phyloP scores from a whole-genome alignment of 176 grass and related monocot species.

The Hyparrhenia diplandra region DNA sequence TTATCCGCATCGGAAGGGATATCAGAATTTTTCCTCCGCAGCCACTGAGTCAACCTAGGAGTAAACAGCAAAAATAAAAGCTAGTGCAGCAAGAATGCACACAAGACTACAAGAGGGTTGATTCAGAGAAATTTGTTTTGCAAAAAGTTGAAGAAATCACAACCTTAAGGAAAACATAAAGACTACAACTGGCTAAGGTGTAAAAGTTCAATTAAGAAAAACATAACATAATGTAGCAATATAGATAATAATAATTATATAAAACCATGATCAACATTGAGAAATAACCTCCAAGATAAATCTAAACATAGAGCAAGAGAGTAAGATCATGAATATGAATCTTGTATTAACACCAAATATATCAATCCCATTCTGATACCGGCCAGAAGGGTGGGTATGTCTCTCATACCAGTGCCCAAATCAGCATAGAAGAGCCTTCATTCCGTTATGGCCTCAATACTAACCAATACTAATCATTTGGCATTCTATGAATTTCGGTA shows the following conservation, averaged over 20 bases:
- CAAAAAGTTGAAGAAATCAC: not conserved
- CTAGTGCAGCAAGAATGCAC: not conserved
- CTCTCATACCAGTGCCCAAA: not conserved
- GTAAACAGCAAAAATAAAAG: too few species aligned
- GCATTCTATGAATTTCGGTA: not conserved
- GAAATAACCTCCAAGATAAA: not conserved
- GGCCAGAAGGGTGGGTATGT: not conserved
- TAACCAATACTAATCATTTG: not conserved
- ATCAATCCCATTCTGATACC: not conserved
- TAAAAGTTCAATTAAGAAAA: not conserved
- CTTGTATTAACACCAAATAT: not conserved
- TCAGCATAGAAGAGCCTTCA: not conserved
- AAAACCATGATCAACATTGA: conserved; percentile 10
- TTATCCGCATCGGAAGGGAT: conserved; percentile 59
- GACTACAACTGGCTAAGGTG: not conserved
- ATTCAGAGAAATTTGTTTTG: not conserved
- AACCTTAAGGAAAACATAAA: conserved; percentile 21
- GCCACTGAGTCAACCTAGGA: conserved; percentile 78
- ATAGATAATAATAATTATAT: not conserved
- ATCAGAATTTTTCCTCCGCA: conserved; percentile 84
- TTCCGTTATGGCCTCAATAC: not conserved
- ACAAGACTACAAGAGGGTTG: not conserved
- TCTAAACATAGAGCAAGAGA: not conserved
- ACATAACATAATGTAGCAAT: not conserved
- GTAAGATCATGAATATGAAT: not conserved